Evolutionary conservation across 768 basidiomycete genomes (phyloP).

Genomic region (Naganishia friedmannii): DNA sequence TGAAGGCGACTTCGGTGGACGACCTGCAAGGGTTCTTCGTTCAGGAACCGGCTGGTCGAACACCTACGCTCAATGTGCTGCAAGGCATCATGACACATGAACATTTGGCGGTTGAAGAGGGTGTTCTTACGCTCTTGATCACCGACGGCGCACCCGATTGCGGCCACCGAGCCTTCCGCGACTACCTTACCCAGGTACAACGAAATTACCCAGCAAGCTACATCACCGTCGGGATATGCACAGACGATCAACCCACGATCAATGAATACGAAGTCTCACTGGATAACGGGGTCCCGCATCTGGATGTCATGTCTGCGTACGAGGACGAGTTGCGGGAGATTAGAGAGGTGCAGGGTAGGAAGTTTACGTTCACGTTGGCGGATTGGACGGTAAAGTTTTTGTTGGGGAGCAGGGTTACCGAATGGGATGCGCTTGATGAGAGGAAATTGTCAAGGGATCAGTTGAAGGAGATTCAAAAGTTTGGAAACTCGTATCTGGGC

Average conservation of each 20-base stretch:
- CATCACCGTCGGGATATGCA: constrained; percentile 37
- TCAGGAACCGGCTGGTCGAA: constrained; percentile 24
- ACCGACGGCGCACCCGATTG: constrained; percentile 39
- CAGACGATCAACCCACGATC: constrained; percentile 35
- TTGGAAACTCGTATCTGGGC: constrained; percentile 33
- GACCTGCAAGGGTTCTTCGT: constrained; percentile 26
- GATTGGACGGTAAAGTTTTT: constrained; percentile 38
- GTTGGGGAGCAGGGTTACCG: constrained; percentile 30
- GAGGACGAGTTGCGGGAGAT: constrained; percentile 35
- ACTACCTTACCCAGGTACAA: constrained; percentile 32
- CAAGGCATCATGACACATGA: constrained; percentile 33
- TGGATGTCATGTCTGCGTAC: constrained; percentile 38
- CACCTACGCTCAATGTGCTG: constrained; percentile 33
- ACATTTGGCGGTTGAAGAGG: constrained; percentile 33
- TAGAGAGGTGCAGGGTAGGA: constrained; percentile 29
- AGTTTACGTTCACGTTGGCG: constrained; percentile 33
- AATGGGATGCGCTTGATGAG: constrained; percentile 37
- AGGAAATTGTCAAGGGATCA: constrained; percentile 32
- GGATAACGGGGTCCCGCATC: constrained; percentile 35
- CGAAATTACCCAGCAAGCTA: constrained; percentile 35
- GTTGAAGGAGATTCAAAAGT: constrained; percentile 35
- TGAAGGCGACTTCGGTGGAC: constrained; percentile 33
- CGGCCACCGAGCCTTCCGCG: constrained; percentile 34
- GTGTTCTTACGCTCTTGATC: constrained; percentile 33
- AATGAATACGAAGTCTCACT: constrained; percentile 34